Evolutionary conservation across 306 rosid genomes (phyloP), one percentile per base, ranked within the genome.

Genomic region (Glycine soja): DNA sequence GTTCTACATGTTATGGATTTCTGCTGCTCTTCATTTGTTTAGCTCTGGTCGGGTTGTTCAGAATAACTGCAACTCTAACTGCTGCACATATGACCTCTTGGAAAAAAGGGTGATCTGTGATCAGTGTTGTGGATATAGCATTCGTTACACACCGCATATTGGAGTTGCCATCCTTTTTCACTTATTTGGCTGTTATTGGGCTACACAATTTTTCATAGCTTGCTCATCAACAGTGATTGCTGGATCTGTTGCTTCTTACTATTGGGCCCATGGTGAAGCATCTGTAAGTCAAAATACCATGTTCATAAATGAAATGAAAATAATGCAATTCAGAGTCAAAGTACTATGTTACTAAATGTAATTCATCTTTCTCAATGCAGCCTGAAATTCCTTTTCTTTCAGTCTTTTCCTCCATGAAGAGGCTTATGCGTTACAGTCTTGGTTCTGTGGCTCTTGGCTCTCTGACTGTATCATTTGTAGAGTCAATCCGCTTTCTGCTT

Each of bases 401-500:
- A 0, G 97, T 95, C 43, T 81, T 93, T 85, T 87, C 98, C 82
- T 92, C 97, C 58, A 87, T 88, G 92, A 92, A 88, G 76, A 89
- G 97, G 87, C 93, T 95, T 50, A 78, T 82, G 63, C 88, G 92
- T 74, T 95, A 90, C 84, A 81, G 84, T 85, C 94, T 93, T 8
- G 99, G 99, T 51, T 95, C 99, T n/a, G 87, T 95, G 75, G 99
- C 98, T 78, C 94, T 95, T 24, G 99, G 99, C 80, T 93, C 99
- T 74, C 84, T 95, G 69, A 85, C 85, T 12, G 90, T 95, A 16
- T 91, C 98, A 56, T 93, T 92, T 82, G 91, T 93, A 81, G 98
- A 92, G 82, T 93, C 98, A 30, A 86, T 93, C 80, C 97, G 94
- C 43, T 90, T 92, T 81, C 83, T 93, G 81, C 97, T 95, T 15